Conservation (phyloP, 2,329 filamentous ascomycete species). For the Penicillium sp. region DNA sequence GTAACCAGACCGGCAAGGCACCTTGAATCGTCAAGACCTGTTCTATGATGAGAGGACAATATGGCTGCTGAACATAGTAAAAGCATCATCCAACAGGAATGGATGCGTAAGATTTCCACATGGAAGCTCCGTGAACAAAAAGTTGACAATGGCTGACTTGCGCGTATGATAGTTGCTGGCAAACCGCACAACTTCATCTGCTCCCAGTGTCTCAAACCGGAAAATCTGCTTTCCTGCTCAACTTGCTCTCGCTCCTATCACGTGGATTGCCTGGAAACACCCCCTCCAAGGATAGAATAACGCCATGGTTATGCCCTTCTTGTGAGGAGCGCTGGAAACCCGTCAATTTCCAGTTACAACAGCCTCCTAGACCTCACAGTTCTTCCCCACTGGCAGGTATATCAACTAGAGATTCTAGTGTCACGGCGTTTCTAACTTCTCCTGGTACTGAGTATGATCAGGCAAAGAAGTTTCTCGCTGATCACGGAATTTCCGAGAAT, state of each 20-base stretch:
- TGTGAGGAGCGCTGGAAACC: slow-evolving; percentile 16
- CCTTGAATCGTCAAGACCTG: no score
- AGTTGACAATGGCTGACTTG: neutral
- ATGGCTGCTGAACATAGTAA: neutral
- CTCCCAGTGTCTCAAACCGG: slow-evolving; percentile 24
- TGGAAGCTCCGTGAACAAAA: neutral
- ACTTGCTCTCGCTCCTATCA: slow-evolving; percentile 32
- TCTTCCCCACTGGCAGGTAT: neutral
- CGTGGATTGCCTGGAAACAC: slow-evolving; percentile 19
- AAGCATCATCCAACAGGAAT: slow-evolving; percentile 19
- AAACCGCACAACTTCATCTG: slow-evolving; percentile 30
- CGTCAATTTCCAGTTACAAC: neutral
- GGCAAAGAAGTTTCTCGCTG: slow-evolving; percentile 12
- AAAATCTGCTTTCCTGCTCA: slow-evolving; percentile 23
- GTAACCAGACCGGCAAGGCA: no score
- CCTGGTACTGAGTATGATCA: neutral
- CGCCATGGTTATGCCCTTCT: slow-evolving; percentile 24
- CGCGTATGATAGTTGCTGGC: slow-evolving; percentile 20
- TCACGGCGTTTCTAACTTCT: neutral
- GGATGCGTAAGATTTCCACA: slow-evolving; percentile 23
- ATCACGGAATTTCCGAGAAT: slow-evolving; percentile 14
- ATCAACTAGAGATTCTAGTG: neutral
- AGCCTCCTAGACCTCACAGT: neutral
- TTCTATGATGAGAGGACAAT: no score
- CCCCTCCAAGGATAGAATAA: neutral